These are phyloP conservation scores for Nemania sp. DNA, from an alignment of 2,329 filamentous ascomycete genomes.

Conservation along the genomic window DNA sequence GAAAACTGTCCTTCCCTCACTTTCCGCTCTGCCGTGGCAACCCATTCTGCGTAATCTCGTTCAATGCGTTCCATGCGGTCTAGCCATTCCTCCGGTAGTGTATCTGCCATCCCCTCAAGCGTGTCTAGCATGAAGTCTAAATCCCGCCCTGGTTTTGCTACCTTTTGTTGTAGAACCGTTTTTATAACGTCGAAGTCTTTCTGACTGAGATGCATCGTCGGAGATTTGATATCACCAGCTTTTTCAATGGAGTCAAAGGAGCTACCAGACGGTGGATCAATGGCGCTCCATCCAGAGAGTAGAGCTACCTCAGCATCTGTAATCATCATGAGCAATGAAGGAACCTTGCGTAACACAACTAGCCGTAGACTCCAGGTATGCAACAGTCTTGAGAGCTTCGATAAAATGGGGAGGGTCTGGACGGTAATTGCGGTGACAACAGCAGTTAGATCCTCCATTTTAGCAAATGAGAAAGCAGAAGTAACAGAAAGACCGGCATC, in stretches of 20 bases:
- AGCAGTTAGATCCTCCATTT: conserved; percentile 89
- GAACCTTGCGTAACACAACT: conserved; percentile 78
- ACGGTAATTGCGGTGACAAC: conserved; percentile 91
- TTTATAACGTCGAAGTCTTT: conserved; percentile 70
- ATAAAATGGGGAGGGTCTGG: conserved; percentile 85
- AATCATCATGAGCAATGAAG: conserved; percentile 74
- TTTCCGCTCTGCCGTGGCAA: conserved; percentile 78
- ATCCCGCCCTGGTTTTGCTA: conserved; percentile 75
- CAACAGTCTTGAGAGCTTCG: conserved; percentile 78
- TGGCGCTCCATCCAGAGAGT: conserved; percentile 73
- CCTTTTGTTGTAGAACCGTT: conserved; percentile 73
- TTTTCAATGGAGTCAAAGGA: conserved; percentile 26
- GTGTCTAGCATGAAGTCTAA: conserved; percentile 89
- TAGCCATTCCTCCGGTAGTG: conserved; percentile 87
- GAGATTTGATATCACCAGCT: conserved; percentile 24
- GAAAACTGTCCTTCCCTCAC: conserved; percentile 75
- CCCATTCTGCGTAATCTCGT: conserved; percentile 82
- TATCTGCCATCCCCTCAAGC: conserved; percentile 85
- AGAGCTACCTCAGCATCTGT: conserved; percentile 75
- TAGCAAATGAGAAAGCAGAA: conserved; percentile 67
- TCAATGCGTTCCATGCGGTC: conserved; percentile 87
- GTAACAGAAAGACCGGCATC: conserved; percentile 57
- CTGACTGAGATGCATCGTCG: conserved; percentile 53
- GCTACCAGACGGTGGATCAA: conserved; percentile 54
- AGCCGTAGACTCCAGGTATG: conserved; percentile 83